phyloP scores from a whole-genome alignment of 1,284 basidiomycete genomes.

The Puccinia brachypodii region DNA sequence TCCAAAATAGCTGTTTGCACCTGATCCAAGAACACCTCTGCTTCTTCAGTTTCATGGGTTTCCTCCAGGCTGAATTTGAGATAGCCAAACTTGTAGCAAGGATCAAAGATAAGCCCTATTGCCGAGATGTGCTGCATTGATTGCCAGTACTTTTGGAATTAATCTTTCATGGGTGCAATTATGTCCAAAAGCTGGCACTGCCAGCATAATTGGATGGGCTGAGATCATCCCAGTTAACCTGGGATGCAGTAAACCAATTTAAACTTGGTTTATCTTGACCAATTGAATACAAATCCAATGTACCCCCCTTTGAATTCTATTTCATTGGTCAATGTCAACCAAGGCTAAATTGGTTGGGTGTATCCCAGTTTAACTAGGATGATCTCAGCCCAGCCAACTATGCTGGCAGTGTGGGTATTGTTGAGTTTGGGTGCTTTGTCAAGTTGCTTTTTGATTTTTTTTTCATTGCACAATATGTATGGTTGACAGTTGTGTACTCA shows the following conservation, averaged over 20 bases:
- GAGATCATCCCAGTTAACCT: too few relatives aligned
- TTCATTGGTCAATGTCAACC: too few relatives aligned
- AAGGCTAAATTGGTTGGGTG: too few relatives aligned
- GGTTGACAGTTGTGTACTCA: neutral
- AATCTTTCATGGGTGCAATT: neutral
- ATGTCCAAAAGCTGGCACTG: too few relatives aligned
- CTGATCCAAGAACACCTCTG: neutral
- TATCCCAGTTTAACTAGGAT: too few relatives aligned
- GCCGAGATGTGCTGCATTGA: neutral
- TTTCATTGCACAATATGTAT: neutral
- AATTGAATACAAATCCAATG: too few relatives aligned
- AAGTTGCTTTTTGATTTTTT: neutral
- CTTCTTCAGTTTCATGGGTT: neutral
- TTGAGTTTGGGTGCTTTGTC: neutral
- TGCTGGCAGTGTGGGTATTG: too few relatives aligned
- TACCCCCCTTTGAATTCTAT: too few relatives aligned
- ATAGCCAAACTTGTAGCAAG: neutral
- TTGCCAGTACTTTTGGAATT: conserved; percentile 1
- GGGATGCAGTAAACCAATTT: too few relatives aligned
- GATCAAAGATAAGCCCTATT: neutral
- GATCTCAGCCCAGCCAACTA: too few relatives aligned
- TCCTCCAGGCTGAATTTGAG: neutral
- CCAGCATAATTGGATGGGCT: too few relatives aligned
- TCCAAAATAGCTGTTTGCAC: neutral
- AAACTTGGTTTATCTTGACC: too few relatives aligned